Conservation (phyloP, 1,284 basidiomycete genomes). For the Fomes fomentarius region DNA sequence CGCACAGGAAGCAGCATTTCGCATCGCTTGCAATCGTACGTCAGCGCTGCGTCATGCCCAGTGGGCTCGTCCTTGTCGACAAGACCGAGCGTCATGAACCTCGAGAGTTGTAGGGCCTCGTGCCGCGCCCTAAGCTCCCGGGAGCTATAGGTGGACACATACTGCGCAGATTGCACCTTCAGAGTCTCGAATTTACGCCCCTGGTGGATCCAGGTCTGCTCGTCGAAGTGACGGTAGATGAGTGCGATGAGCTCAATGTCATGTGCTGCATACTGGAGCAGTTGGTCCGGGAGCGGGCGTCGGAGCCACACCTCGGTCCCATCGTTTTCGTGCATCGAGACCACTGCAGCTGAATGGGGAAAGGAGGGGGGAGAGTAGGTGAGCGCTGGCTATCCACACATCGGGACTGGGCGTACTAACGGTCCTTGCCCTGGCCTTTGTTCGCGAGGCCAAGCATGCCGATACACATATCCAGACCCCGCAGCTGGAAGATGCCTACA, state of each 20-base stretch:
- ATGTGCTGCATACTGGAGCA: constrained; percentile 44
- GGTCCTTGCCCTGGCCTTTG: constrained; percentile 27
- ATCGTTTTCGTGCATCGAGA: constrained; percentile 39
- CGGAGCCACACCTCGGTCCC: constrained; percentile 38
- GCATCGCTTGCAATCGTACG: not conserved
- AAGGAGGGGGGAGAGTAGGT: no score
- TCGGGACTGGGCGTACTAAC: constrained; percentile 25
- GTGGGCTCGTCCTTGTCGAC: not conserved
- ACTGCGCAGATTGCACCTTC: constrained; percentile 23
- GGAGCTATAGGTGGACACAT: constrained; percentile 25
- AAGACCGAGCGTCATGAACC: constrained; percentile 12
- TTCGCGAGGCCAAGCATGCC: not conserved
- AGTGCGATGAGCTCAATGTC: constrained; percentile 44
- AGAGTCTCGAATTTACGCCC: constrained; percentile 13
- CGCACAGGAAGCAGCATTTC: not conserved
- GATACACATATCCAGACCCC: constrained; percentile 1
- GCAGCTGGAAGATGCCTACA: constrained; percentile 3
- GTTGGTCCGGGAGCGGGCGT: constrained; percentile 38
- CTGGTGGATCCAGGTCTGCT: constrained; percentile 36
- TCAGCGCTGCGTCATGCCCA: not conserved
- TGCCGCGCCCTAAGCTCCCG: constrained; percentile 17
- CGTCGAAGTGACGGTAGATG: constrained; percentile 39
- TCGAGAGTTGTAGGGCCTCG: constrained; percentile 19
- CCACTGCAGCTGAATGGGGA: constrained; percentile 36
- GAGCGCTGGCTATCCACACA: not conserved